Percentiles rank a stretch among this genome's conserved stretches.
These are phyloP conservation scores for Aspergillus costaricaensis DNA, from an alignment of 2,329 filamentous ascomycete species.

Conservation along the genomic window DNA sequence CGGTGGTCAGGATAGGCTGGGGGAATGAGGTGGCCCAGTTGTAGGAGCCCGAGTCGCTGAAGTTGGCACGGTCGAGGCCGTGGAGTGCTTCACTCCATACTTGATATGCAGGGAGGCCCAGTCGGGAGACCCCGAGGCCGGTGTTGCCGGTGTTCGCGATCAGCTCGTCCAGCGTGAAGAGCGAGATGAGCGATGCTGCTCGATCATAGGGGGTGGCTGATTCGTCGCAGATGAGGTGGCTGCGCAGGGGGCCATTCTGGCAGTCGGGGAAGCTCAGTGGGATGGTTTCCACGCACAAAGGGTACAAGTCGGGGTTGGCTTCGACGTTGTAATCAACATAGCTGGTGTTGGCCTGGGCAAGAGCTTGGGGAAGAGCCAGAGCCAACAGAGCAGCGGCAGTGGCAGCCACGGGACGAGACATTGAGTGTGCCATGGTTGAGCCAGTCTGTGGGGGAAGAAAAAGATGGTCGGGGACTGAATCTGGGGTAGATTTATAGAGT, in stretches of 20 bases:
- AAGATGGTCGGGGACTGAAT: background rate
- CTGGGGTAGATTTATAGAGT: background rate
- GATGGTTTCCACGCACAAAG: slow-evolving; percentile 23
- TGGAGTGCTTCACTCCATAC: slow-evolving; percentile 65
- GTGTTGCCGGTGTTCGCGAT: slow-evolving; percentile 55
- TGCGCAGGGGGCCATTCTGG: slow-evolving; percentile 51
- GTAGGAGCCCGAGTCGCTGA: slow-evolving; percentile 55
- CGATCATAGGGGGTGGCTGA: slow-evolving; percentile 44
- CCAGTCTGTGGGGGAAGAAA: background rate
- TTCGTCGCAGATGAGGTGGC: slow-evolving; percentile 55
- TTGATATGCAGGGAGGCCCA: slow-evolving; percentile 61
- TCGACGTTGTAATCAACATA: slow-evolving; percentile 31
- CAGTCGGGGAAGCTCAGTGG: slow-evolving; percentile 53
- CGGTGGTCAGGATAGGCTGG: slow-evolving; percentile 62
- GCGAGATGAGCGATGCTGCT: slow-evolving; percentile 52
- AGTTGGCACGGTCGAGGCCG: slow-evolving; percentile 62
- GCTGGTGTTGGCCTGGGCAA: slow-evolving; percentile 31
- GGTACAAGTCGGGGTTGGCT: slow-evolving; percentile 28
- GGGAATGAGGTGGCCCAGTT: slow-evolving; percentile 67
- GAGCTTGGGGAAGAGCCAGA: slow-evolving; percentile 22
- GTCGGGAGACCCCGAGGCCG: slow-evolving; percentile 54
- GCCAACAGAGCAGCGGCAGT: slow-evolving; percentile 11
- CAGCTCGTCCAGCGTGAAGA: slow-evolving; percentile 57
- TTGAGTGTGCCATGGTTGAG: background rate
- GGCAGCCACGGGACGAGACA: too few species aligned